These are phyloP conservation scores for Haplosporangium gracile DNA, from an alignment of 192 early-diverging fungal genomes.

Conservation along the genomic window DNA sequence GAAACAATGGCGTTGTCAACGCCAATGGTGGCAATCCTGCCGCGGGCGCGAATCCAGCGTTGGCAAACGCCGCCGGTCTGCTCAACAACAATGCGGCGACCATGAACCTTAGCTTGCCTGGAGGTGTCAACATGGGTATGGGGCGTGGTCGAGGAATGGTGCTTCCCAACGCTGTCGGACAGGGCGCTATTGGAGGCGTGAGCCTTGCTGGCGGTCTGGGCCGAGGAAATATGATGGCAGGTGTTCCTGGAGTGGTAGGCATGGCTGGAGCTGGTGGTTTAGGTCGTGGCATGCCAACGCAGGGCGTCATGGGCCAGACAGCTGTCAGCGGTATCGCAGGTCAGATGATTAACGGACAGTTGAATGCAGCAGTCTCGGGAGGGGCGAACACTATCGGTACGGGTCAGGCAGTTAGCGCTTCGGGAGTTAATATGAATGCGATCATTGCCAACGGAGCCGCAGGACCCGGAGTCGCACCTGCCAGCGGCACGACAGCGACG, in stretches of 20 bases:
- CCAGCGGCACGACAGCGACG: slow-evolving; percentile 3
- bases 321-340: slow-evolving; percentile 4
- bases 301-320: slow-evolving; percentile 10
- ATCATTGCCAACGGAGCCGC: neutral
- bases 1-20: neutral
- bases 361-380: slow-evolving; percentile 1
- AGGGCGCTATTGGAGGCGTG: slow-evolving; percentile 9
- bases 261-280: slow-evolving; percentile 13
- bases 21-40: neutral
- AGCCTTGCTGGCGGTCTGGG: slow-evolving; percentile 22
- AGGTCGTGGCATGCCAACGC: slow-evolving; percentile 26
- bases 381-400: neutral
- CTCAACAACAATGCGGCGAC: slow-evolving; percentile 22
- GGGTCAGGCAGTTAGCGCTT: neutral
- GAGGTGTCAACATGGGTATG: slow-evolving; percentile 26
- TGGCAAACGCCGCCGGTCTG: neutral
- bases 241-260: slow-evolving; percentile 12
- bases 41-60: neutral
- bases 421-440: slow-evolving; percentile 17
- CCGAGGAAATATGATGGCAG: slow-evolving; percentile 20
- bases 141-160: slow-evolving; percentile 40
- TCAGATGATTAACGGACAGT: slow-evolving; percentile 1
- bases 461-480: neutral
- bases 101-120: slow-evolving; percentile 36
- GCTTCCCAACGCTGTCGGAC: slow-evolving; percentile 18